Evolutionary conservation across 208 protist species (phyloP).

Genomic region (Lotmaria passim): DNA sequence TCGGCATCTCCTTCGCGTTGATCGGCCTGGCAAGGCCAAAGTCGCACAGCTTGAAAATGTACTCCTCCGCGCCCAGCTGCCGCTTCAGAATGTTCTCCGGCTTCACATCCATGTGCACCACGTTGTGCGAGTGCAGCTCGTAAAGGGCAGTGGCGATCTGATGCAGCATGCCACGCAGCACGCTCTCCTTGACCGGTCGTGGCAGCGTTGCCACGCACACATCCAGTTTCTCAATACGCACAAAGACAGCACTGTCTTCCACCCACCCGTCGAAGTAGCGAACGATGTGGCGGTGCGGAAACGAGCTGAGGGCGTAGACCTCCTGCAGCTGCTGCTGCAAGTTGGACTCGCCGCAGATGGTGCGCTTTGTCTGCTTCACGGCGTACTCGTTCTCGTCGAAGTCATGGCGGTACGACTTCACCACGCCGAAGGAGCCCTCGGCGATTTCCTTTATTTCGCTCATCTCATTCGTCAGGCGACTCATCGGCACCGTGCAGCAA

Average conservation of each 20-base stretch:
- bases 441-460: constrained; percentile 64
- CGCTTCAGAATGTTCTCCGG: constrained; percentile 42
- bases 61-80: constrained; percentile 33
- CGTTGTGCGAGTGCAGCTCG: constrained; percentile 67
- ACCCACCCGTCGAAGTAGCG: constrained; percentile 90
- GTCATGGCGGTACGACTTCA: constrained; percentile 61
- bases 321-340: constrained; percentile 84
- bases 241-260: constrained; percentile 75
- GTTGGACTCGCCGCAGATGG: constrained; percentile 76
- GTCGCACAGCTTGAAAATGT: constrained; percentile 85
- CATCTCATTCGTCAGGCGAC: constrained; percentile 79
- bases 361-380: constrained; percentile 79
- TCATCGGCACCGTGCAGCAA: constrained; percentile 49
- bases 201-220: constrained; percentile 48
- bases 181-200: constrained; percentile 47
- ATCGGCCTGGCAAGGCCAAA: constrained; percentile 77
- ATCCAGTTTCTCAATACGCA: constrained; percentile 79
- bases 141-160: constrained; percentile 78
- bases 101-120: constrained; percentile 92
- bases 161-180: constrained; percentile 58
- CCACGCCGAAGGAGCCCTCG: constrained; percentile 76
- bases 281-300: constrained; percentile 77
- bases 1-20: constrained; percentile 19
- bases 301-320: constrained; percentile 74
- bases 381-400: constrained; percentile 73